A percentile compares a stretch with the other conserved stretches of the same genome.
Conservation (phyloP, 352 stramenopile species). For the Phytopythium mirpurense region DNA sequence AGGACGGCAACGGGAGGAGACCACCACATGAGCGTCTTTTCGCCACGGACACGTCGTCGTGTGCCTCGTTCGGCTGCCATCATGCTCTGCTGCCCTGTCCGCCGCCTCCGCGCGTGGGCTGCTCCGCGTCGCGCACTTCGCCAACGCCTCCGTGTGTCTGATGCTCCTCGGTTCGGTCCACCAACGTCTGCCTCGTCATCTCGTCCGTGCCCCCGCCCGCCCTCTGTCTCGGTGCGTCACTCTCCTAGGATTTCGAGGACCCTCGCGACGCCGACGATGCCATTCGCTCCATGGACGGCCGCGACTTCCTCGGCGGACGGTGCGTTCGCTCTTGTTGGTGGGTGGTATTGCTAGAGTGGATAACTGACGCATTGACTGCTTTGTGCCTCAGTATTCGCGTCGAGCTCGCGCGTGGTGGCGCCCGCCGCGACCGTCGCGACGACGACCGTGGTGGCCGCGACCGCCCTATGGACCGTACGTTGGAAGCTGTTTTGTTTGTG, state of each 20-base stretch:
- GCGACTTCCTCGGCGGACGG: constrained; percentile 82
- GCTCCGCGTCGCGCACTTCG: neutral
- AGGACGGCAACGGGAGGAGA: constrained; percentile 10
- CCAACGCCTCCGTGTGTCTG: neutral
- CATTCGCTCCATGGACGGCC: constrained; percentile 83
- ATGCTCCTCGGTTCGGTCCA: constrained; percentile 10
- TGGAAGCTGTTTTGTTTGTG: neutral
- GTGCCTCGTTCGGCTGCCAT: constrained; percentile 21
- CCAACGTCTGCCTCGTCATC: constrained; percentile 38
- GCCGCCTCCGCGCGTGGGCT: constrained; percentile 6
- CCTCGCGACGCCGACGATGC: constrained; percentile 82
- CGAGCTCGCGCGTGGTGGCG: constrained; percentile 72
- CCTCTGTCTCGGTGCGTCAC: constrained; percentile 4
- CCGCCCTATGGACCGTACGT: constrained; percentile 45
- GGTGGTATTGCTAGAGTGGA: neutral
- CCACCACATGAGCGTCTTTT: neutral
- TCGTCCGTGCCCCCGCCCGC: constrained; percentile 43
- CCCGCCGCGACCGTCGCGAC: constrained; percentile 43
- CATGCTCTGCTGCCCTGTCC: constrained; percentile 22
- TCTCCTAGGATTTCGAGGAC: constrained; percentile 87
- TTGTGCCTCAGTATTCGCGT: constrained; percentile 58
- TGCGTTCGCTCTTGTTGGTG: constrained; percentile 14
- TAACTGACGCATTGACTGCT: constrained; percentile 1
- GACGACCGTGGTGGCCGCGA: constrained; percentile 30
- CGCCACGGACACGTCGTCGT: neutral